These are phyloP conservation scores for Coniochaeta pulveracea DNA, from an alignment of 2,329 filamentous ascomycete genomes.

Conservation along the genomic window DNA sequence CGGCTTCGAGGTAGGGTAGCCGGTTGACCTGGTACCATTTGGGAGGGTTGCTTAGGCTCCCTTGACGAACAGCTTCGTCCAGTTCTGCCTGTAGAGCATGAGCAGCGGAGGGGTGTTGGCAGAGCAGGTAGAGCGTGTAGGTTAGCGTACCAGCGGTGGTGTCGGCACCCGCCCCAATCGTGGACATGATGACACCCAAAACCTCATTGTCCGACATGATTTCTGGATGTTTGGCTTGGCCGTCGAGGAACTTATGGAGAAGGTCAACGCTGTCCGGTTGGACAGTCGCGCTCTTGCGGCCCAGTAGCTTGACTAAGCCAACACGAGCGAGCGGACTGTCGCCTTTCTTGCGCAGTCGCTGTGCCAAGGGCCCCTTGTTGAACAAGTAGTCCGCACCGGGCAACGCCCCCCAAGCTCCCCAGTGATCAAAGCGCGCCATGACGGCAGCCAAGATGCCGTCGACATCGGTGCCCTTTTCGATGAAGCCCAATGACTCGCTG, in stretches of 20 bases:
- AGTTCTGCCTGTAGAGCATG: conserved; percentile 7
- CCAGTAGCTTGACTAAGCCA: conserved; percentile 7
- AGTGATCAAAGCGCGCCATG: conserved; percentile 8
- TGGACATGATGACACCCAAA: conserved; percentile 9
- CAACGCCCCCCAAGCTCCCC: conserved; percentile 5
- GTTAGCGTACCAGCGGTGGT: conserved; percentile 11
- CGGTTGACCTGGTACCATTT: conserved; percentile 7
- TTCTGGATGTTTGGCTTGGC: conserved; percentile 7
- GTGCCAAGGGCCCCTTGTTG: conserved; percentile 8
- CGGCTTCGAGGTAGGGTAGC: conserved; percentile 12
- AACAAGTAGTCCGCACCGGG: conserved; percentile 5
- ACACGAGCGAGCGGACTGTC: conserved; percentile 9
- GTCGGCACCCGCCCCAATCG: conserved; percentile 12
- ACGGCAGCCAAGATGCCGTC: conserved; percentile 10
- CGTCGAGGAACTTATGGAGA: conserved; percentile 8
- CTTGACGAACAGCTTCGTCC: conserved; percentile 5
- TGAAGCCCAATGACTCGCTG: conserved; percentile 8
- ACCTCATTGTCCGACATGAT: conserved; percentile 7
- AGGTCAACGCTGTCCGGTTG: conserved; percentile 4
- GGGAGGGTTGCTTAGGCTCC: conserved; percentile 4
- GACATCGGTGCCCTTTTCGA: conserved; percentile 9
- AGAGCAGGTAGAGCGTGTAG: conserved; percentile 9
- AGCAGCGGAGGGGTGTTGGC: conserved; percentile 6
- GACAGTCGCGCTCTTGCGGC: conserved; percentile 6
- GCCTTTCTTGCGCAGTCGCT: conserved; percentile 6